phyloP scores from a whole-genome alignment of 1,139 yeast genomes.

The Dujonia santamariae region DNA sequence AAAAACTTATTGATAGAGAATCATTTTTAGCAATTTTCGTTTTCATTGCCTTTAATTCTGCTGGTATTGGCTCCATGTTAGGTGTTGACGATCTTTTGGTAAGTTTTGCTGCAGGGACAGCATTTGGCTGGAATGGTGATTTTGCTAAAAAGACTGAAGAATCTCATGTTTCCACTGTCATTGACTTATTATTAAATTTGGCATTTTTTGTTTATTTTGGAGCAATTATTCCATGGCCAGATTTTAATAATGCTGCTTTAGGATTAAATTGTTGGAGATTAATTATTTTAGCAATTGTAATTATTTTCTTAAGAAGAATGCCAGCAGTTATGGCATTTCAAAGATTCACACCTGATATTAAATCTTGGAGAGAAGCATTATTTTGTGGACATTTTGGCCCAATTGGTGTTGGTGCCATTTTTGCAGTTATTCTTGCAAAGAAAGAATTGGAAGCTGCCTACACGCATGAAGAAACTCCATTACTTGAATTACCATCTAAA shows the following conservation, averaged over 20 bases:
- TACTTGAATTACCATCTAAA: slow-evolving; percentile 49
- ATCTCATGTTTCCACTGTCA: slow-evolving; percentile 88
- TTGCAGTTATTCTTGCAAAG: slow-evolving; percentile 83
- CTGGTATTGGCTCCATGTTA: slow-evolving; percentile 88
- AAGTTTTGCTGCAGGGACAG: slow-evolving; percentile 93
- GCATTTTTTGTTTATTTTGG: slow-evolving; percentile 93
- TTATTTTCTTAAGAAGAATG: slow-evolving; percentile 77
- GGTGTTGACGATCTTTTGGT: slow-evolving; percentile 93
- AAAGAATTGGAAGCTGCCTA: slow-evolving; percentile 64
- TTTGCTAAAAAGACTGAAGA: slow-evolving; percentile 86
- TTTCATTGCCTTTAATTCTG: slow-evolving; percentile 80
- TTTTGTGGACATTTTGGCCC: slow-evolving; percentile 99
- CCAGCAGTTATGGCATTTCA: slow-evolving; percentile 83
- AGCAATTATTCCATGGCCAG: slow-evolving; percentile 90
- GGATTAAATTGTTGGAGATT: slow-evolving; percentile 87
- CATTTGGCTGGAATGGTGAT: slow-evolving; percentile 97
- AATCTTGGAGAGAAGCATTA: slow-evolving; percentile 92
- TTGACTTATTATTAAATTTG: slow-evolving; percentile 78
- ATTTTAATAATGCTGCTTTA: slow-evolving; percentile 61
- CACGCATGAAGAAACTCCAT: slow-evolving; percentile 60
- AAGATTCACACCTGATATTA: slow-evolving; percentile 85
- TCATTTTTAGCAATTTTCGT: slow-evolving; percentile 90
- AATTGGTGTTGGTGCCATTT: slow-evolving; percentile 95
- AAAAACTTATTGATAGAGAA: slow-evolving; percentile 83
- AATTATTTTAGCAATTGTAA: slow-evolving; percentile 74